These are phyloP conservation scores for Gamsiella multidivaricata DNA, from an alignment of 192 early-diverging fungal species.

Conservation along the genomic window DNA sequence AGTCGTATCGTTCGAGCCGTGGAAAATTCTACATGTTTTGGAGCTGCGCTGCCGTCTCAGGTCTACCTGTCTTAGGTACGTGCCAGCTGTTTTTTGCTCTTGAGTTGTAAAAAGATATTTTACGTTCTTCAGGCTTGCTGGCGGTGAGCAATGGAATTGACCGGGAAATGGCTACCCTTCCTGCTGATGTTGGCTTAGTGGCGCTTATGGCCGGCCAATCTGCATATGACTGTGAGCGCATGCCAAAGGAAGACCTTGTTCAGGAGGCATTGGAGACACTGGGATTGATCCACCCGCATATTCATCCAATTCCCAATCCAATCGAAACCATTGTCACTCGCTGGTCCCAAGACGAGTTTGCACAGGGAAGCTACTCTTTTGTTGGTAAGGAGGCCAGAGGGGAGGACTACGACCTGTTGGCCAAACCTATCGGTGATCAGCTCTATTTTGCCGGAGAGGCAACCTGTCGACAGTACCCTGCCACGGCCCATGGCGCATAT, in stretches of 20 bases:
- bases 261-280: slow-evolving; percentile 34
- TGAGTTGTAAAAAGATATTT: no score
- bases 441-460: slow-evolving; percentile 53
- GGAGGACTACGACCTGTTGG: slow-evolving; percentile 39
- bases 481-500: slow-evolving; percentile 49
- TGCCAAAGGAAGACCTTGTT: slow-evolving; percentile 34
- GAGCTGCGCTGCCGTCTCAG: slow-evolving; percentile 38
- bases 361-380: slow-evolving; percentile 48
- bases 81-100: background rate
- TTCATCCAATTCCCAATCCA: slow-evolving; percentile 20
- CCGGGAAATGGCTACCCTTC: no score
- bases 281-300: slow-evolving; percentile 21
- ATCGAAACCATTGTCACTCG: slow-evolving; percentile 37
- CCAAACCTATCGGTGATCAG: slow-evolving; percentile 31
- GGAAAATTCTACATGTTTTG: slow-evolving; percentile 54
- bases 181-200: no score
- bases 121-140: background rate
- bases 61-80: slow-evolving; percentile 34
- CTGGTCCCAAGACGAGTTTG: slow-evolving; percentile 49
- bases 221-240: slow-evolving; percentile 40
- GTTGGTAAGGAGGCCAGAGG: slow-evolving; percentile 37
- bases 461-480: slow-evolving; percentile 41
- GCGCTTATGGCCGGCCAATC: slow-evolving; percentile 50
- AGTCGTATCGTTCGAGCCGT: slow-evolving; percentile 39
- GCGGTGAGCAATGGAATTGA: no score